These are phyloP conservation scores for Volvox carteri DNA, from an alignment of 163 green algal genomes.

Conservation along the genomic window DNA sequence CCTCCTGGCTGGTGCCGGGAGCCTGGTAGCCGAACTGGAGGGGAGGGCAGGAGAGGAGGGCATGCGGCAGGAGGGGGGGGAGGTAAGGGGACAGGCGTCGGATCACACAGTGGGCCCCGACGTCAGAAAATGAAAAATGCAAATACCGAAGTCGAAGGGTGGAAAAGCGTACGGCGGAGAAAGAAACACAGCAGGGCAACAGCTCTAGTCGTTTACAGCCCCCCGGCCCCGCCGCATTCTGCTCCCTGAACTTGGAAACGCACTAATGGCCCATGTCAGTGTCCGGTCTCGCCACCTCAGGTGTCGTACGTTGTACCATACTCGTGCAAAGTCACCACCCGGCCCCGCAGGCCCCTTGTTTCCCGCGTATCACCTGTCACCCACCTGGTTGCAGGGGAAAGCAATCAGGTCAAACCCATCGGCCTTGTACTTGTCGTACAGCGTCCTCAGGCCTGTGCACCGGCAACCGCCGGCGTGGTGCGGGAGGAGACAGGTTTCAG, in stretches of 20 bases:
- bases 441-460: constrained; percentile 65
- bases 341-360: too few species aligned
- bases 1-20: constrained; percentile 82
- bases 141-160: background rate
- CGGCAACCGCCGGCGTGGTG: background rate
- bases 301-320: too few species aligned
- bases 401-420: constrained; percentile 86
- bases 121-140: background rate
- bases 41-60: constrained; percentile 73
- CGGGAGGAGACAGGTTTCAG: background rate
- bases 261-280: too few species aligned
- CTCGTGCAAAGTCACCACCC: too few species aligned
- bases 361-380: background rate
- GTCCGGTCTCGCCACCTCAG: too few species aligned
- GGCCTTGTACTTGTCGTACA: constrained; percentile 88
- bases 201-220: too few species aligned
- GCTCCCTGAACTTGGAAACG: too few species aligned
- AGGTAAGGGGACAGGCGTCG: background rate
- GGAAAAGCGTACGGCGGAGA: background rate
- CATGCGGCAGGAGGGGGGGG: background rate
- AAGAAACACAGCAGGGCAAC: too few species aligned
- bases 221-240: too few species aligned
- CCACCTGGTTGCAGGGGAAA: constrained; percentile 90
- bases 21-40: constrained; percentile 82
- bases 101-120: too few species aligned